Evolutionary conservation across 495 filamentous ascomycete genomes (phyloP), one percentile per base, ranked within the genome.

Genomic region (Podospora pseudoanserina): DNA sequence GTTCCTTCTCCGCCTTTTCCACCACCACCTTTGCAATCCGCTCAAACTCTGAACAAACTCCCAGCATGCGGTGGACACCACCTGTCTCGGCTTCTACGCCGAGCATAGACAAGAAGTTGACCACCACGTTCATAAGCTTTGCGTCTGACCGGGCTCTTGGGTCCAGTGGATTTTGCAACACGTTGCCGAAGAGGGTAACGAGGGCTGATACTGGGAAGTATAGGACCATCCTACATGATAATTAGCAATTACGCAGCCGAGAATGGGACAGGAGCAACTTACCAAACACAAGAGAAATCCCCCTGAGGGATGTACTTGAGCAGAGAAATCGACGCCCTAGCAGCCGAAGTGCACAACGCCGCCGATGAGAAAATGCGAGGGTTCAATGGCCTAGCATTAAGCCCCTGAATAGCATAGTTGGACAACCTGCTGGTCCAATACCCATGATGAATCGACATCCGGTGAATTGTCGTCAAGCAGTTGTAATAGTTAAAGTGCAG

Each of bases 401-500:
- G 79, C 5, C 95, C 95, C 72, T 95, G 91, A 56, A 98, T 94
- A 2, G 95, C 95, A 76, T 92, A 99, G 72, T 98, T 94, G 30
- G 94, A 96, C 26, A 98, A 82, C 56, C 95, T 87, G 73, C 91
- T 97, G 7, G 94, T 97, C 95, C 95, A 99, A 81, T 97, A 97
- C 2, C 95, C 95, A 75, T 98, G 96, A 76, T 99, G 95, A 63
- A 97, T 89, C 4, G 92, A 96, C 95, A 98, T 98, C 26, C 95
- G 92, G 79, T 99, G 95, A 65, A 99, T 97, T 1, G 95, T 99
- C 16, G 94, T 97, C 65, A 99, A 83, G 72, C 92, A 96, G 76
- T 98, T 99, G 82, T 99, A 97, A 79, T 99, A 99, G 39, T 92
- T 88, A 75, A 98, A 97, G 74, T 98, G 95, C 55, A 99, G 79